A percentile compares a stretch with the other conserved stretches of the same genome.
These are phyloP conservation scores for Acacia melanoxylon DNA, from an alignment of 306 rosid species.

Conservation along the genomic window DNA sequence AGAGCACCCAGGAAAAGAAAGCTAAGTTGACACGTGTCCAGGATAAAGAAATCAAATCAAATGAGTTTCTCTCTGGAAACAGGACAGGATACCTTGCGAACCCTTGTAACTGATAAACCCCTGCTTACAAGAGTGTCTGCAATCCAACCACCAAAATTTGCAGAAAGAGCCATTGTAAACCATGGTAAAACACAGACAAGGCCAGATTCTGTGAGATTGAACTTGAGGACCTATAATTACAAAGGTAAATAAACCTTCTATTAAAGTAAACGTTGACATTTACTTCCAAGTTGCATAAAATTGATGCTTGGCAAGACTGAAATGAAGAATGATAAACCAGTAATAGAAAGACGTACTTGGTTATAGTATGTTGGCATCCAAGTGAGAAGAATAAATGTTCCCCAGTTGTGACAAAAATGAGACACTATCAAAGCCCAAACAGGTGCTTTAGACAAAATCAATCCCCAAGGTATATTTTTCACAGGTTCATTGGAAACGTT, in stretches of 20 bases:
- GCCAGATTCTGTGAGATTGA: conserved; percentile 96
- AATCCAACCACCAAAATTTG: conserved; percentile 97
- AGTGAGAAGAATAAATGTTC: conserved; percentile 96
- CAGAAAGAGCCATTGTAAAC: conserved; percentile 96
- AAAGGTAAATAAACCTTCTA: conserved; percentile 27
- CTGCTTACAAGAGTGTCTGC: conserved; percentile 94
- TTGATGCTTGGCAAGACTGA: conserved; percentile 3
- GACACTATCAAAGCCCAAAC: conserved; percentile 95
- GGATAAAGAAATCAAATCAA: conserved; percentile 3
- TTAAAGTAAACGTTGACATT: conserved; percentile 17
- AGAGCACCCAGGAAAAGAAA: background rate
- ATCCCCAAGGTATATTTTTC: conserved; percentile 84
- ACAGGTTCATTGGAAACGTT: conserved; percentile 76
- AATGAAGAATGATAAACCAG: background rate
- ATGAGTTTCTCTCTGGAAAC: background rate
- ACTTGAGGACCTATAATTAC: conserved; percentile 83
- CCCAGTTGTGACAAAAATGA: conserved; percentile 99
- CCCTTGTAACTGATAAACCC: conserved; percentile 81
- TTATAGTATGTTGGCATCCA: conserved; percentile 99
- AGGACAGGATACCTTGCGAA: conserved; percentile 79
- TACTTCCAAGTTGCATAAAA: conserved; percentile 14
- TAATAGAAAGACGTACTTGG: conserved; percentile 60
- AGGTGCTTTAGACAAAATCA: conserved; percentile 88
- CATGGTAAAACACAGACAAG: conserved; percentile 88
- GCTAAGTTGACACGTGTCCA: conserved; percentile 1